Evolutionary conservation across 345 rosid species (phyloP).

Genomic region (Salix arbutifolia): DNA sequence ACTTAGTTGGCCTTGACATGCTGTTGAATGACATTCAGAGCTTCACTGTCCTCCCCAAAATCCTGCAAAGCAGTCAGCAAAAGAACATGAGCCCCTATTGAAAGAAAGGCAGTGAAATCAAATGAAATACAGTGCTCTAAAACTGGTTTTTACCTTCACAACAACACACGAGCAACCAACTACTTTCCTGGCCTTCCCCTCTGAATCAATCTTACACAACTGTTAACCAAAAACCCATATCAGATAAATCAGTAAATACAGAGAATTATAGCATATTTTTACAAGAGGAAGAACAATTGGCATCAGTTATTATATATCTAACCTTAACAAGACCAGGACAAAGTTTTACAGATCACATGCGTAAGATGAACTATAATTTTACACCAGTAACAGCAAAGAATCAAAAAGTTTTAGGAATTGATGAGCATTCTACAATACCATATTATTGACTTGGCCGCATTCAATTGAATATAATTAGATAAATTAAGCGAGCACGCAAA

Average conservation of each 20-base stretch:
- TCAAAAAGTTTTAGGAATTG: neutral
- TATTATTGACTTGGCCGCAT: neutral
- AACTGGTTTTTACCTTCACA: constrained; percentile 48
- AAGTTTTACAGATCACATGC: neutral
- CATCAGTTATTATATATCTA: neutral
- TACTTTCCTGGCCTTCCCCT: constrained; percentile 85
- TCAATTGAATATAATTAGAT: neutral
- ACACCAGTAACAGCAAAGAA: neutral
- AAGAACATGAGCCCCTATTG: neutral
- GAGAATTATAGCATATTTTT: neutral
- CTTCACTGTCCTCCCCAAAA: constrained; percentile 57
- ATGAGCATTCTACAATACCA: neutral
- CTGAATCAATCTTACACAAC: constrained; percentile 86
- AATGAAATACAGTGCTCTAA: neutral
- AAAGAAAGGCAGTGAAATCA: neutral
- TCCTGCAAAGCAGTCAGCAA: constrained; percentile 36
- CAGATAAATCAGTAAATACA: neutral
- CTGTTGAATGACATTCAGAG: constrained; percentile 45
- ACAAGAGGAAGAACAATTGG: neutral
- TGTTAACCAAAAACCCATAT: constrained; percentile 19
- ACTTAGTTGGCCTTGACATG: constrained; percentile 45
- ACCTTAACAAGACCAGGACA: neutral
- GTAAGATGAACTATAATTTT: neutral
- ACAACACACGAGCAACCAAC: constrained; percentile 88
- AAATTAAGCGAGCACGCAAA: neutral